Evolutionary conservation across 495 filamentous ascomycete species (phyloP), one percentile per base, ranked within the genome.

Genomic region (Aspergillus conjunctus): DNA sequence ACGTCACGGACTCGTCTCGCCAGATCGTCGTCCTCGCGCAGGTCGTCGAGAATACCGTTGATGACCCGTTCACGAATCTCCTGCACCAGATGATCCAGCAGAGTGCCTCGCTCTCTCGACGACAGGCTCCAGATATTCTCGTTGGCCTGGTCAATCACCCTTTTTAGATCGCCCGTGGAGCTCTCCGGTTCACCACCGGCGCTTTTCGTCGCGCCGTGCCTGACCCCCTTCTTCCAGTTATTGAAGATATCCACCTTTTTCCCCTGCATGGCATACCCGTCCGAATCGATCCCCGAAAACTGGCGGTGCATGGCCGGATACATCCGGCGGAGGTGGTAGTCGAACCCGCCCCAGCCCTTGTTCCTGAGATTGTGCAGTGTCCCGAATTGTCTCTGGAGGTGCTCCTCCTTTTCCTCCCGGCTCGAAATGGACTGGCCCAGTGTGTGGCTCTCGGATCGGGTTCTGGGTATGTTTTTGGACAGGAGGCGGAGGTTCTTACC

Each of bases 401-500:
- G 30, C 62, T 58, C 64, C 39, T 62, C 50, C n/a, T n/a, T 6
- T 46, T 46, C 20, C 4, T 46, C 44, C 0, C 44, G 44, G 14
- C 20, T n/a, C 14, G 44, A 46, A 20, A n/a, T 9, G 4, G n/a
- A 46, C 15, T 3, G 5, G 2, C 20, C n/a, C 15, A 46, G 15
- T n/a, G 54, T 56, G 7, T 18, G 12, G 45, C 73, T 75, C 61
- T 85, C 82, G 7, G 68, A 54, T 14, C 65, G 71, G 4, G 81
- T 84, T 7, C 67, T 73, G 12, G 61, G 52, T 14, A 62, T 45
- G 11, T 59, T 49, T 52, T 64, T 59, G 1, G 63, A 56, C 37
- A 86, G 68, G 3, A 59, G 50, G 8, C 75, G 67, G 2, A 88
- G 74, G 46, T 83, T 85, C 12, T 64, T 57, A 14, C 21, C 43